Evolutionary conservation across 331 rosid genomes (phyloP), one percentile per base, ranked within the genome.

Genomic region (Malus hybrid): DNA sequence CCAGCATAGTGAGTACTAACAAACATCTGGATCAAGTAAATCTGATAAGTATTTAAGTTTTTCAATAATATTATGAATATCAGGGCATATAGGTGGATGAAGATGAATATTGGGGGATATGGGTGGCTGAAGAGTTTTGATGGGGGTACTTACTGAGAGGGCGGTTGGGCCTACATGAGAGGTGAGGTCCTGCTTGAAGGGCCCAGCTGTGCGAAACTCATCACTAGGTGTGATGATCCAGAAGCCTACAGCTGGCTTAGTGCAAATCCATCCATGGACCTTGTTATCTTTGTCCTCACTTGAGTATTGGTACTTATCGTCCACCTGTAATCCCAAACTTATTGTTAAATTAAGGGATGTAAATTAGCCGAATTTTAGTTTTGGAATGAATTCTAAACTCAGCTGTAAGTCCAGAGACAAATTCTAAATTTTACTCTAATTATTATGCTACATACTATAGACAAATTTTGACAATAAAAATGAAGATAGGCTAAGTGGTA

Each of bases 1-100:
- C 98, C 97, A 61, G 82, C 92, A 20, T 94, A 94, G 66, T 94
- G 99, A 1, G 82, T 81, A 80, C 99, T 94, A n/a, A 78, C 80
- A 77, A 91, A 86, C 97, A 91, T 91, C 97, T 91, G 60, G 22
- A 59, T 15, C 39, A 69, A 29, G 55, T 20, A 2, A 34, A 39
- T 34, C 1, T 27, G 13, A 33, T 44, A 4, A 44, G 50, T 10
- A 44, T 0, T 44, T 44, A 44, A 3, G 15, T 44, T 44, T 44
- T 44, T 44, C 15, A 44, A 44, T 44, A 44, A 44, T 12, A 10
- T 44, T 44, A 10, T 44, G 50, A 44, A 42, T 39, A 39, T 39
- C 1, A 2, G 13, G 46, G 46, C 4, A 39, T 39, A 52, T 5
- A 5, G 7, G n/a, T 14, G n/a, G n/a, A 14, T 52, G 57, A 14